Evolutionary conservation across 306 rosid genomes (phyloP), one percentile per base, ranked within the genome.

Genomic region (Sindora glabra): DNA sequence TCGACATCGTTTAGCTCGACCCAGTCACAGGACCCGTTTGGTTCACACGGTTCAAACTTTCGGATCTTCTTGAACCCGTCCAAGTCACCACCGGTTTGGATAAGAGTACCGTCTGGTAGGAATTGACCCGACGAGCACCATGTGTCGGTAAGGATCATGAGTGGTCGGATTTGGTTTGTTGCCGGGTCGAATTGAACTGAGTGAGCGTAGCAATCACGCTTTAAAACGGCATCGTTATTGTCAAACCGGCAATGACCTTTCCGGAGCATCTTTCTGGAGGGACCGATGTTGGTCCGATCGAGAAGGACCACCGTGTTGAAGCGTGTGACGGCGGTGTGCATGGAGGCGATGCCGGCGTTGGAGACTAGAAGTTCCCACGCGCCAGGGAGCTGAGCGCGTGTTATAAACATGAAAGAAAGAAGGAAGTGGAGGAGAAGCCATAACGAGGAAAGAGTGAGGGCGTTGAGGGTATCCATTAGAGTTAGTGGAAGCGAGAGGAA

Each of bases 111-210:
- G 65, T 90, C 71, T 0, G 97, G 84, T 51, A 90, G 87, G 55
- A 90, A 90, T 62, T 85, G 90, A 0, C 95, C 97, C 7, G 97
- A 87, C 0, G 97, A 90, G 81, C 97, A 90, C 97, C 97, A 90
- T 1, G 97, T 90, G 74, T 90, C 97, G 6, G 97, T 85, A 46
- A 77, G 78, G 69, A 90, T 75, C 68, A 45, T 90, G 8, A 90
- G 49, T 0, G 97, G 89, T 0, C 96, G 85, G 55, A 87, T 58
- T 67, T 71, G 75, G 47, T 79, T 81, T 25, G 89, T 87, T 21
- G 44, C 2, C 2, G 67, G 83, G 81, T 87, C 87, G 22, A 90
- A 69, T 34, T 64, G 48, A 16, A 79, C 78, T 6, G 97, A 90
- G 75, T 90, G 97, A 9, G 96, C 90, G 74, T 79, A 90, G 67